A percentile compares a stretch with the other conserved stretches of the same genome.
These are phyloP conservation scores for Blastomyces parvus DNA, from an alignment of 2,329 filamentous ascomycete genomes.

Conservation along the genomic window DNA sequence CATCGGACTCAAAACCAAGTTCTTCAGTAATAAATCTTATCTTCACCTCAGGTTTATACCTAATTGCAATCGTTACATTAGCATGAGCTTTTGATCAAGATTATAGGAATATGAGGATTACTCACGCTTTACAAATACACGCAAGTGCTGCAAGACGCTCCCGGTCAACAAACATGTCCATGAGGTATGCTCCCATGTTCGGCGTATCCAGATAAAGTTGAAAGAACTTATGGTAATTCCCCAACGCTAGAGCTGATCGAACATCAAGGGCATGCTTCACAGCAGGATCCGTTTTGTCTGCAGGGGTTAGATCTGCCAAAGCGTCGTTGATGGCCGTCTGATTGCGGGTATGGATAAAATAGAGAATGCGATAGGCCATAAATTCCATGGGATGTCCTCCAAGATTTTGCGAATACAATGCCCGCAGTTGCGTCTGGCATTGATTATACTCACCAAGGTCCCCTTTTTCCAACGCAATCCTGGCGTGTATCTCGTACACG, in stretches of 20 bases:
- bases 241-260: constrained; percentile 80
- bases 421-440: constrained; percentile 95
- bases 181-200: constrained; percentile 95
- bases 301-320: constrained; percentile 94
- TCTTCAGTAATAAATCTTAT: constrained; percentile 91
- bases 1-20: constrained; percentile 87
- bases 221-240: constrained; percentile 98
- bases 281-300: constrained; percentile 78
- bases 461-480: constrained; percentile 94
- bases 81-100: neutral
- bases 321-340: constrained; percentile 96
- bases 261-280: constrained; percentile 89
- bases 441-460: constrained; percentile 99
- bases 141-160: constrained; percentile 85
- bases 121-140: constrained; percentile 91
- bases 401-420: constrained; percentile 75
- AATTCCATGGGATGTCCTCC: constrained; percentile 91
- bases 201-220: constrained; percentile 87
- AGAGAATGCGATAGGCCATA: constrained; percentile 98
- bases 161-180: constrained; percentile 97
- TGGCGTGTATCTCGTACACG: constrained; percentile 94
- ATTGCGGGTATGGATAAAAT: constrained; percentile 98
- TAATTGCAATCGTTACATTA: constrained; percentile 45
- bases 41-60: constrained; percentile 84
- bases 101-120: constrained; percentile 20